Conservation (phyloP, 176 grass and related monocot species). For the Aegilops sharonensis region DNA sequence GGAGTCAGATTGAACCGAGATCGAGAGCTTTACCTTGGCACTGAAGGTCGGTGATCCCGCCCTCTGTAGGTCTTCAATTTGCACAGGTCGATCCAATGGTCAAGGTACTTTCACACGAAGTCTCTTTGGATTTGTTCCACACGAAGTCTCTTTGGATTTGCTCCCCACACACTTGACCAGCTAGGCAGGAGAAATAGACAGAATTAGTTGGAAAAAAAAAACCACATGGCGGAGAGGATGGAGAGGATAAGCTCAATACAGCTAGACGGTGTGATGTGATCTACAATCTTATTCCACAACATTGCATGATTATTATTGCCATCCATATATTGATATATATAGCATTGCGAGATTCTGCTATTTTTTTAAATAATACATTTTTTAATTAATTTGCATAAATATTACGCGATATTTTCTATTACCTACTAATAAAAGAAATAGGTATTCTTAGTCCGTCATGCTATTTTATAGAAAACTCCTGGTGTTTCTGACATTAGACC, state of each 20-base stretch:
- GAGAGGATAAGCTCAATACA: neutral
- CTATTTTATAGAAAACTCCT: too few species aligned
- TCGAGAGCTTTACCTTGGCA: neutral
- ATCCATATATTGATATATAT: neutral
- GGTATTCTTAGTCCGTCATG: too few species aligned
- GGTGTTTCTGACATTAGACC: too few species aligned
- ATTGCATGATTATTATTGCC: neutral
- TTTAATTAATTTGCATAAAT: too few species aligned
- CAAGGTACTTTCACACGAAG: neutral
- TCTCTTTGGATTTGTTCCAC: neutral
- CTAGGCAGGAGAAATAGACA: too few species aligned
- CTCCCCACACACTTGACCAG: neutral
- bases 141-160: neutral
- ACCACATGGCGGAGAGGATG: too few species aligned
- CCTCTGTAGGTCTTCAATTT: neutral
- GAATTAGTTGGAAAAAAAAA: too few species aligned
- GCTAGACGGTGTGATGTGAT: neutral
- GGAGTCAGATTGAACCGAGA: neutral
- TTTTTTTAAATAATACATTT: too few species aligned
- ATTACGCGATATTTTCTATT: too few species aligned
- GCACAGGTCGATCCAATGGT: neutral
- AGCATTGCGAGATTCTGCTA: neutral
- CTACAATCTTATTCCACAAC: neutral
- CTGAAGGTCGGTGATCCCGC: neutral
- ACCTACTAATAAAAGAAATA: too few species aligned